Conservation (phyloP, 495 filamentous ascomycete species). For the Bryoglossum gracile region DNA sequence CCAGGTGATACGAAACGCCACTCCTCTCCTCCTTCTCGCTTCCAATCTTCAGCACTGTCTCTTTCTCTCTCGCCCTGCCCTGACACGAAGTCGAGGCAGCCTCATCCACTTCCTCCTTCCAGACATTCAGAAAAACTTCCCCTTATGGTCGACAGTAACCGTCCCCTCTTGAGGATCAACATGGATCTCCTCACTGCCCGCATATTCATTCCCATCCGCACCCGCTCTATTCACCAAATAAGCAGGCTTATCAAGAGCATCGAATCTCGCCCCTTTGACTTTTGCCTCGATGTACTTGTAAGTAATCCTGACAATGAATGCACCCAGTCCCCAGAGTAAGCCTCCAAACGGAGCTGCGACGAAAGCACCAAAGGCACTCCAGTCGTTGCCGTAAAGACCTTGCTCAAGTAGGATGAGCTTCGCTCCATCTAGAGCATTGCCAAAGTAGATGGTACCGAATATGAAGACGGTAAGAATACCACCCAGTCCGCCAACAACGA, state of each 20-base stretch:
- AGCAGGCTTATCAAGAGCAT: conserved; percentile 52
- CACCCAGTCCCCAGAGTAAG: conserved; percentile 58
- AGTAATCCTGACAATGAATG: conserved; percentile 45
- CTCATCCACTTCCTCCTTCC: neutral
- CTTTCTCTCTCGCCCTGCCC: neutral
- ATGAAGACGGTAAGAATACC: conserved; percentile 68
- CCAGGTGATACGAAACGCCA: too few relatives aligned
- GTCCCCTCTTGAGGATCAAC: conserved; percentile 19
- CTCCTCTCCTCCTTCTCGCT: too few relatives aligned
- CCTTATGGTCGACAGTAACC: conserved; percentile 35
- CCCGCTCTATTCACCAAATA: conserved; percentile 12
- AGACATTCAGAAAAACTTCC: conserved; percentile 48
- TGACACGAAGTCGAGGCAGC: too few relatives aligned
- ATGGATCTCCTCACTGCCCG: conserved; percentile 24
- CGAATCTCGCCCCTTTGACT: conserved; percentile 46
- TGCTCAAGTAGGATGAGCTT: conserved; percentile 61
- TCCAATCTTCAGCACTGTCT: neutral
- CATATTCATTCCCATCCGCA: conserved; percentile 23
- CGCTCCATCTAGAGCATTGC: conserved; percentile 52
- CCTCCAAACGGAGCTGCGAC: conserved; percentile 67
- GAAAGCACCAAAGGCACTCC: conserved; percentile 74
- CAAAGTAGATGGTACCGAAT: conserved; percentile 65
- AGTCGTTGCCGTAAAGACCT: conserved; percentile 63
- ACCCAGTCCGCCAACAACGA: conserved; percentile 62
- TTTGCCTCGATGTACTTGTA: conserved; percentile 46